These are phyloP conservation scores for Alternaria longipes DNA, from an alignment of 2,329 filamentous ascomycete species.

Conservation along the genomic window DNA sequence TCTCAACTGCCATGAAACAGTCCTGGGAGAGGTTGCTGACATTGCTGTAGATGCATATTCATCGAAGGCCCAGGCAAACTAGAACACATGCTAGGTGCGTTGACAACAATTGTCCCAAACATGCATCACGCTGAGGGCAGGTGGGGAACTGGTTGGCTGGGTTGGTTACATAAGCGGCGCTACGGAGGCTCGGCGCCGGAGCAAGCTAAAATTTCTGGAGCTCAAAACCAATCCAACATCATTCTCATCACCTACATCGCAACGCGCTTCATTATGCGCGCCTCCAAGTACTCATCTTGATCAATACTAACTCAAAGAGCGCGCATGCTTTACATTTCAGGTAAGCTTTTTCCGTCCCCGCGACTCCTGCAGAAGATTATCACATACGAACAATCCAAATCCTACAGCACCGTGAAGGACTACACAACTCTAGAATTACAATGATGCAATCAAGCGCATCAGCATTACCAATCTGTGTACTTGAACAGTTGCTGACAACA, in stretches of 20 bases:
- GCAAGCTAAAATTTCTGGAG: constrained; percentile 38
- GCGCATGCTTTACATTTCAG: constrained; percentile 7
- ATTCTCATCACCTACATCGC: constrained; percentile 20
- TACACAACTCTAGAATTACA: constrained; percentile 65
- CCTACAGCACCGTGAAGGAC: constrained; percentile 65
- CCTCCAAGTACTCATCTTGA: constrained; percentile 13
- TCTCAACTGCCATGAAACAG: not conserved
- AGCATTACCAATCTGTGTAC: not conserved
- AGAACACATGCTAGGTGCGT: not conserved
- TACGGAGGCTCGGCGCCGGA: constrained; percentile 31
- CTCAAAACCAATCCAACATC: constrained; percentile 22
- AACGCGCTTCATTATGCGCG: constrained; percentile 29
- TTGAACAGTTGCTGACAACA: constrained; percentile 29
- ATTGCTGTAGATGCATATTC: not conserved
- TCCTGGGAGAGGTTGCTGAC: not conserved
- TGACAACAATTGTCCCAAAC: not conserved
- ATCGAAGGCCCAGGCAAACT: not conserved
- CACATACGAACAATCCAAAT: constrained; percentile 65
- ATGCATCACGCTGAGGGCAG: not conserved
- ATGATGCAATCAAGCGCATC: constrained; percentile 55
- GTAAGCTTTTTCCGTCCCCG: constrained; percentile 27
- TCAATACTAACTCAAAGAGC: constrained; percentile 24
- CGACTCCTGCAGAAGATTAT: constrained; percentile 54
- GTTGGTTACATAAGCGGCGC: constrained; percentile 26
- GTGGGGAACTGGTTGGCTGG: not conserved